Evolutionary conservation across 768 basidiomycete species (phyloP).

Genomic region (Inosperma sp.): DNA sequence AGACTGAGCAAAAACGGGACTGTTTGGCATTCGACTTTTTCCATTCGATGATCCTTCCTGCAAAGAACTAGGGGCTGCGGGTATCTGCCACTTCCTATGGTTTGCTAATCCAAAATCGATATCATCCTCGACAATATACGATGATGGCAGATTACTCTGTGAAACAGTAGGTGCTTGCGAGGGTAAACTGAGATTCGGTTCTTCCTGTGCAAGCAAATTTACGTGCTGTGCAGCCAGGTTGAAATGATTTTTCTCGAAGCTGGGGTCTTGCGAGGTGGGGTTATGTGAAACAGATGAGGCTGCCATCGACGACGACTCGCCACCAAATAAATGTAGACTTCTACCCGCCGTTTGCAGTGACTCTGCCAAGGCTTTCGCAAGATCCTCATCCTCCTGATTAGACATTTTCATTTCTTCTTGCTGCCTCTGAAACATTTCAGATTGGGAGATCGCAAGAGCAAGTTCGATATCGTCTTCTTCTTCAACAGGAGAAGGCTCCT

Average conservation of each 20-base stretch:
- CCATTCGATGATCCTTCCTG: not conserved
- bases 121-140: not conserved
- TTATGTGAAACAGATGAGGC: too few relatives aligned
- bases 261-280: not conserved
- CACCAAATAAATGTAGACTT: constrained; percentile 4
- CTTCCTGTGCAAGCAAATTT: not conserved
- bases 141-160: not conserved
- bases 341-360: constrained; percentile 18
- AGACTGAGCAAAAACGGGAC: not conserved
- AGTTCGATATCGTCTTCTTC: constrained; percentile 44
- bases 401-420: constrained; percentile 31
- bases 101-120: not conserved
- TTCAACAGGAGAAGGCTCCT: constrained; percentile 17
- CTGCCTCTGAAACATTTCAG: constrained; percentile 36
- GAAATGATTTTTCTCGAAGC: not conserved
- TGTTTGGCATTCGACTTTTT: not conserved
- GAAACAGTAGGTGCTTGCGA: too few relatives aligned
- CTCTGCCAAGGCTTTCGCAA: constrained; percentile 55
- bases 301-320: not conserved
- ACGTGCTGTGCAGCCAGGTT: not conserved
- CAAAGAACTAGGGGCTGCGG: not conserved
- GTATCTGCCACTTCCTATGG: not conserved
- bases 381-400: constrained; percentile 59
- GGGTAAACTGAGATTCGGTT: too few relatives aligned
- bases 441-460: constrained; percentile 46